Percentiles rank a stretch among this genome's conserved stretches.
Conservation (phyloP, 176 grass and related monocot genomes). For the Oryza glaberrima region DNA sequence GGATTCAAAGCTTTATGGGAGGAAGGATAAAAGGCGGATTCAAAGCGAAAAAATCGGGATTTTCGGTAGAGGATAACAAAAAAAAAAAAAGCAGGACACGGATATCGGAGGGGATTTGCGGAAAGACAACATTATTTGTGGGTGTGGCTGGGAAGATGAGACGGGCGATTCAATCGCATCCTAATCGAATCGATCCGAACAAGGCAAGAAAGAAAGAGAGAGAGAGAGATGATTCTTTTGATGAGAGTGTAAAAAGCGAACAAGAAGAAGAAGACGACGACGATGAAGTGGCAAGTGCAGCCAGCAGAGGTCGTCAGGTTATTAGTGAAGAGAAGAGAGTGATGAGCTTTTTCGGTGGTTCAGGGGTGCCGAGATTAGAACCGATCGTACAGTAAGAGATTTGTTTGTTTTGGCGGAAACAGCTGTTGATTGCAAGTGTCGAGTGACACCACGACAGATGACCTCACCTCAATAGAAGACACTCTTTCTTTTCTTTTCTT, state of each 20-base stretch:
- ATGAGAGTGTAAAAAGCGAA: not conserved
- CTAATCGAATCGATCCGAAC: not conserved
- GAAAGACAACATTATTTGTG: slow-evolving; percentile 51
- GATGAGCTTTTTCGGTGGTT: slow-evolving; percentile 23
- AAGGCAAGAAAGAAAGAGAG: not conserved
- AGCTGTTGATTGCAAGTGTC: not conserved
- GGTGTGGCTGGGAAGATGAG: not conserved
- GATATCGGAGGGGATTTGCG: not conserved
- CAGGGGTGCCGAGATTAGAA: not conserved
- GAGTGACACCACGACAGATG: too few relatives aligned
- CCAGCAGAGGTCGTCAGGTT: not conserved
- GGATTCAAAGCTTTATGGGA: slow-evolving; percentile 13
- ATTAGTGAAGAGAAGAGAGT: not conserved
- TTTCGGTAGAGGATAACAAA: not conserved
- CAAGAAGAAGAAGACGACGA: not conserved
- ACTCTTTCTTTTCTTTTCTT: too few relatives aligned
- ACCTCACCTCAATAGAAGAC: too few relatives aligned
- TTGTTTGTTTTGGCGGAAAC: slow-evolving; percentile 9
- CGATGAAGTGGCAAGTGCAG: not conserved
- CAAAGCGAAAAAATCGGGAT: not conserved
- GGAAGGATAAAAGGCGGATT: not conserved
- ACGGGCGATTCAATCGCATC: slow-evolving; percentile 2
- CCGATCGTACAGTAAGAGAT: too few relatives aligned
- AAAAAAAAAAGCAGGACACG: not conserved
- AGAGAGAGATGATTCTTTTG: not conserved